Evolutionary conservation across 495 filamentous ascomycete genomes (phyloP).

Genomic region (Neurospora sp.): DNA sequence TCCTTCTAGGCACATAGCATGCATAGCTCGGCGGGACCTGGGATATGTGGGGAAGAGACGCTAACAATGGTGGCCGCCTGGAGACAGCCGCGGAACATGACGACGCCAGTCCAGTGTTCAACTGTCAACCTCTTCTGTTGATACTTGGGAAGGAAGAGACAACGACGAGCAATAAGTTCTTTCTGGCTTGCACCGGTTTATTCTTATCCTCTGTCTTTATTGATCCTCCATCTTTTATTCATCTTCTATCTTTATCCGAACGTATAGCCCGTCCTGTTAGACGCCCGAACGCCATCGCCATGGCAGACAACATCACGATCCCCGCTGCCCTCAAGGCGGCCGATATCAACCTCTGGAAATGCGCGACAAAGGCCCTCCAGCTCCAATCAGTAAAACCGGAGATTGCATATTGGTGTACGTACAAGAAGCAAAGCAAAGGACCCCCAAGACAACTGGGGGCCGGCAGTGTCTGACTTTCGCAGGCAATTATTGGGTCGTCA

Average conservation of each 20-base stretch:
- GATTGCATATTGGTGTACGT: slow-evolving; percentile 89
- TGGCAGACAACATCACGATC: slow-evolving; percentile 53
- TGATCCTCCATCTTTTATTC: neutral
- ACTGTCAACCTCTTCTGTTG: neutral
- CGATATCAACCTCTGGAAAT: slow-evolving; percentile 60
- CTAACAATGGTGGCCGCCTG: neutral
- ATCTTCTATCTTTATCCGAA: neutral
- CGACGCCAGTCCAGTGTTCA: neutral
- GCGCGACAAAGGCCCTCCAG: slow-evolving; percentile 72
- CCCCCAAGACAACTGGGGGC: neutral
- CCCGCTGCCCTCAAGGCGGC: slow-evolving; percentile 66
- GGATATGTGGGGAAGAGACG: slow-evolving; percentile 5
- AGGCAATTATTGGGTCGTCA: slow-evolving; percentile 91
- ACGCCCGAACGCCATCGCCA: slow-evolving; percentile 21
- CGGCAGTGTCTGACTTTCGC: slow-evolving; percentile 5
- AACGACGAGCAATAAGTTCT: neutral
- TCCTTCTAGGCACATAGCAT: slow-evolving; percentile 1
- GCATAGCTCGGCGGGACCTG: neutral
- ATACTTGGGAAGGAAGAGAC: neutral
- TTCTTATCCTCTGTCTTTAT: neutral
- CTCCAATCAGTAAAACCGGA: slow-evolving; percentile 76
- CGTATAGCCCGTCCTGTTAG: neutral
- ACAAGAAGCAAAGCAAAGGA: neutral
- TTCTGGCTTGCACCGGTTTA: neutral
- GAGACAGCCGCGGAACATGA: neutral